Percentiles rank a stretch among this genome's conserved stretches.
These are phyloP conservation scores for Cryptococcus sp. DNA, from an alignment of 1,284 basidiomycete genomes.

Conservation along the genomic window DNA sequence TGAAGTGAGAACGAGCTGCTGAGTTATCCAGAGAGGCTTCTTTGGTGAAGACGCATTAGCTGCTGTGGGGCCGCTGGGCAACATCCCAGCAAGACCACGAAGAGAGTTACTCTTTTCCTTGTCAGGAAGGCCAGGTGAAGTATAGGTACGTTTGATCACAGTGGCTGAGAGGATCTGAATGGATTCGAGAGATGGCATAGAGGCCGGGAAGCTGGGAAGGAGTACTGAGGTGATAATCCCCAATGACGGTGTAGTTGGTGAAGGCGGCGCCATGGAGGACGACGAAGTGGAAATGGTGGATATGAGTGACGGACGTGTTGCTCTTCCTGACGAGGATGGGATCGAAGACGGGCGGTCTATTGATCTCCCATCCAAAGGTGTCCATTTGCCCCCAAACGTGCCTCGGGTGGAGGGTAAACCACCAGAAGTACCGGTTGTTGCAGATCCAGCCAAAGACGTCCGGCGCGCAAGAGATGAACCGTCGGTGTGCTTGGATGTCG, in stretches of 20 bases:
- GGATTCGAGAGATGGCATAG: conserved; percentile 24
- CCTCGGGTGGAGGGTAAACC: conserved; percentile 2
- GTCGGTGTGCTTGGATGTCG: conserved; percentile 6
- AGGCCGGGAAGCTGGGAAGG: conserved; percentile 35
- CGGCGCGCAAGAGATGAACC: conserved; percentile 13
- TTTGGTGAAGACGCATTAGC: neutral
- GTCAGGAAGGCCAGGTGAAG: conserved; percentile 7
- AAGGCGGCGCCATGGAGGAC: conserved; percentile 7
- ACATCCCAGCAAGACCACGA: conserved; percentile 8
- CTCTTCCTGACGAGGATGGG: neutral
- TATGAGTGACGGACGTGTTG: conserved; percentile 1
- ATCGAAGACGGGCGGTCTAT: neutral
- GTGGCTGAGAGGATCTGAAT: conserved; percentile 35
- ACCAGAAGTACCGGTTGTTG: conserved; percentile 4
- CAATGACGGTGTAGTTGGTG: conserved; percentile 1
- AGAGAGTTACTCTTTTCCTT: conserved; percentile 12
- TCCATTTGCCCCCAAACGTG: neutral
- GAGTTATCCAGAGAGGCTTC: conserved; percentile 22
- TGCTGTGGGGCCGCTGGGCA: neutral
- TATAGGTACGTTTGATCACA: conserved; percentile 17
- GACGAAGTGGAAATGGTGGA: neutral
- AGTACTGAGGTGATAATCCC: conserved; percentile 19
- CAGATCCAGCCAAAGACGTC: conserved; percentile 9
- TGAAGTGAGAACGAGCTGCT: conserved; percentile 25
- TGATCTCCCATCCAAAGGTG: neutral